These are phyloP conservation scores for Aplosporella prunicola DNA, from an alignment of 2,329 filamentous ascomycete species.

Conservation along the genomic window DNA sequence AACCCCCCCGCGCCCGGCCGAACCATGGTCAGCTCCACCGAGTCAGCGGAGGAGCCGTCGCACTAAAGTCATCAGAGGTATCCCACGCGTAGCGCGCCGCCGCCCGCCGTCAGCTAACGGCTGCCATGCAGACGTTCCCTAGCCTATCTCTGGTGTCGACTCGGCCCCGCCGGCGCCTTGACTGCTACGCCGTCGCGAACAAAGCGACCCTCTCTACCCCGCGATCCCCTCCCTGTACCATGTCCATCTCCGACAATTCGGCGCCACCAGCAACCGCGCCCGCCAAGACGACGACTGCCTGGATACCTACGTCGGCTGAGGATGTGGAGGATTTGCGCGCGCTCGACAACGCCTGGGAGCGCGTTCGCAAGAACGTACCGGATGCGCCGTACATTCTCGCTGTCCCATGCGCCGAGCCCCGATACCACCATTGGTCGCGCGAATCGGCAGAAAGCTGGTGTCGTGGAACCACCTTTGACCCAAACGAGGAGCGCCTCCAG, in stretches of 20 bases:
- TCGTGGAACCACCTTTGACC: slow-evolving; percentile 42
- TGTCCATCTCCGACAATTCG: slow-evolving; percentile 24
- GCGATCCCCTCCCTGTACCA: too few species aligned
- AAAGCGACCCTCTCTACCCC: too few species aligned
- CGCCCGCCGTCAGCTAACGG: too few species aligned
- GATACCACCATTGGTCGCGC: slow-evolving; percentile 34
- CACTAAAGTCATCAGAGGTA: too few species aligned
- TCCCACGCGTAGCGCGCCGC: too few species aligned
- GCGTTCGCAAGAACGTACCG: slow-evolving; percentile 34
- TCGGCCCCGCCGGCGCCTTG: too few species aligned
- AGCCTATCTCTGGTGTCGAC: too few species aligned
- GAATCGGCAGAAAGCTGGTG: slow-evolving; percentile 35
- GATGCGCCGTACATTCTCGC: slow-evolving; percentile 38
- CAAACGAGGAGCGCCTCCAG: slow-evolving; percentile 49
- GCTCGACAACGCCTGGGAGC: slow-evolving; percentile 33
- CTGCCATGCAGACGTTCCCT: too few species aligned
- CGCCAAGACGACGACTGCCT: slow-evolving; percentile 6
- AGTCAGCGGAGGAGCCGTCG: too few species aligned
- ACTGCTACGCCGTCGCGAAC: too few species aligned
- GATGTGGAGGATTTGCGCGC: slow-evolving; percentile 29
- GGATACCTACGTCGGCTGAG: slow-evolving; percentile 15
- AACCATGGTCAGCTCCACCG: too few species aligned
- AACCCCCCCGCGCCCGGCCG: too few species aligned
- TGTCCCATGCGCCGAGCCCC: slow-evolving; percentile 36
- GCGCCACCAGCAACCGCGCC: slow-evolving; percentile 22